phyloP scores from a whole-genome alignment of 495 filamentous ascomycete genomes.

The Haplographium delicatum region DNA sequence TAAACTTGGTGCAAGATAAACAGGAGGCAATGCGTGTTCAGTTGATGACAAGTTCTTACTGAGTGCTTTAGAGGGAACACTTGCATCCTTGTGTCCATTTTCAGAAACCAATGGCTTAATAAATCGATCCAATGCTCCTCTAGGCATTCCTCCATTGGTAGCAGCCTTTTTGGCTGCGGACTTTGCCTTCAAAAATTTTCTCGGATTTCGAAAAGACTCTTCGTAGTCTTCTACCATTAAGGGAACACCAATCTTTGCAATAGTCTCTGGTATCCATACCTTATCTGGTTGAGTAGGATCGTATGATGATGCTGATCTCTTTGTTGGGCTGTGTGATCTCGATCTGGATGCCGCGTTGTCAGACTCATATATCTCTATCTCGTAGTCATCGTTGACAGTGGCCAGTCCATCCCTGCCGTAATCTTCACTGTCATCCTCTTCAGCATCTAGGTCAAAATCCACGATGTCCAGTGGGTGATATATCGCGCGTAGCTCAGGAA shows the following conservation, averaged over 20 bases:
- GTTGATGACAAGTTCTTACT: neutral
- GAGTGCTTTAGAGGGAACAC: neutral
- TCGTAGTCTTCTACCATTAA: slow-evolving; percentile 75
- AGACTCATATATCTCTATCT: slow-evolving; percentile 41
- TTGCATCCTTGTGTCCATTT: neutral
- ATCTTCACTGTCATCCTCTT: slow-evolving; percentile 54
- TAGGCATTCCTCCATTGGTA: slow-evolving; percentile 17
- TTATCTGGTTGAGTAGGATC: slow-evolving; percentile 62
- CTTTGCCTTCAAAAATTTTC: slow-evolving; percentile 29
- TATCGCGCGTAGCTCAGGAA: slow-evolving; percentile 69
- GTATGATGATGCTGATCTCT: slow-evolving; percentile 56
- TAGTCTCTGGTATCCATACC: slow-evolving; percentile 70
- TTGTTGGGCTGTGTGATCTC: slow-evolving; percentile 36
- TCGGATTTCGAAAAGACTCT: slow-evolving; percentile 50
- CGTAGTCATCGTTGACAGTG: slow-evolving; percentile 47
- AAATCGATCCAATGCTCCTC: slow-evolving; percentile 22
- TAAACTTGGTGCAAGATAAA: slow-evolving; percentile 11
- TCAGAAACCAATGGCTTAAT: slow-evolving; percentile 17
- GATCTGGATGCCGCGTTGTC: slow-evolving; percentile 37
- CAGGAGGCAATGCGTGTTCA: slow-evolving; percentile 9
- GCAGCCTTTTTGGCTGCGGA: slow-evolving; percentile 18
- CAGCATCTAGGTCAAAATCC: slow-evolving; percentile 63
- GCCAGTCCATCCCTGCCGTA: slow-evolving; percentile 44
- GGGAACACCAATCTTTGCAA: slow-evolving; percentile 66
- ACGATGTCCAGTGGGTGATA: slow-evolving; percentile 75